Conservation (phyloP, 73 alveolate species). For the Urostyla sp. region DNA sequence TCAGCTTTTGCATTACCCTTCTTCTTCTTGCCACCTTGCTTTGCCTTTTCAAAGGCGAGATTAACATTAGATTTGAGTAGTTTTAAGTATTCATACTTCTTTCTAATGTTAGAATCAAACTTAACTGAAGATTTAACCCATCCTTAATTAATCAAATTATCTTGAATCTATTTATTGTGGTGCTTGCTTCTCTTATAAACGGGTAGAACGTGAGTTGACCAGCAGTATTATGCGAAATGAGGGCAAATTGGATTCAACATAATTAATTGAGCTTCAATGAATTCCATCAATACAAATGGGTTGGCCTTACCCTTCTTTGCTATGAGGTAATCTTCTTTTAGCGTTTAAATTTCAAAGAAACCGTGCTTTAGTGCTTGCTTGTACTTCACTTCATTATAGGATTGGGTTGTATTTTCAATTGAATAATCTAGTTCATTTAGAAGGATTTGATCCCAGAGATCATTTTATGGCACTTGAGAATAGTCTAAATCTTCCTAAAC, state of each 20-base stretch:
- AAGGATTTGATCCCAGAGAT: constrained; percentile 85
- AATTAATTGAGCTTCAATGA: constrained; percentile 73
- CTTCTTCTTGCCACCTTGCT: constrained; percentile 55
- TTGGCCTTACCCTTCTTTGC: constrained; percentile 45
- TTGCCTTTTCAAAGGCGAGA: constrained; percentile 75
- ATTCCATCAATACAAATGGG: constrained; percentile 70
- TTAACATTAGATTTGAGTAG: constrained; percentile 72
- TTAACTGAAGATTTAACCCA: constrained; percentile 84
- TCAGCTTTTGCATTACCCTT: constrained; percentile 51
- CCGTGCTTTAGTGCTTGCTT: constrained; percentile 93
- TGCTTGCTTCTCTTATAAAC: constrained; percentile 60
- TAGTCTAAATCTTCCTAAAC: constrained; percentile 59
- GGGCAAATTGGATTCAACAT: constrained; percentile 95
- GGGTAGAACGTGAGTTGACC: constrained; percentile 85
- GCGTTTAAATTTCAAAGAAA: constrained; percentile 89
- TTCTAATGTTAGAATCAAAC: constrained; percentile 65
- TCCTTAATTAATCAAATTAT: constrained; percentile 67
- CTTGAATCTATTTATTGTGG: constrained; percentile 58
- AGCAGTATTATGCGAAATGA: constrained; percentile 96
- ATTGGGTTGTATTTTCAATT: constrained; percentile 70
- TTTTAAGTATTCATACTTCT: constrained; percentile 76
- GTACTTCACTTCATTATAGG: constrained; percentile 94
- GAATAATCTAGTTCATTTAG: constrained; percentile 87
- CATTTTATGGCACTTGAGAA: neutral
- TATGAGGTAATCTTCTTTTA: constrained; percentile 92